A percentile compares a stretch with the other conserved stretches of the same genome.
These are phyloP conservation scores for Allantophomopsis lycopodina DNA, from an alignment of 2,329 filamentous ascomycete genomes.

Conservation along the genomic window DNA sequence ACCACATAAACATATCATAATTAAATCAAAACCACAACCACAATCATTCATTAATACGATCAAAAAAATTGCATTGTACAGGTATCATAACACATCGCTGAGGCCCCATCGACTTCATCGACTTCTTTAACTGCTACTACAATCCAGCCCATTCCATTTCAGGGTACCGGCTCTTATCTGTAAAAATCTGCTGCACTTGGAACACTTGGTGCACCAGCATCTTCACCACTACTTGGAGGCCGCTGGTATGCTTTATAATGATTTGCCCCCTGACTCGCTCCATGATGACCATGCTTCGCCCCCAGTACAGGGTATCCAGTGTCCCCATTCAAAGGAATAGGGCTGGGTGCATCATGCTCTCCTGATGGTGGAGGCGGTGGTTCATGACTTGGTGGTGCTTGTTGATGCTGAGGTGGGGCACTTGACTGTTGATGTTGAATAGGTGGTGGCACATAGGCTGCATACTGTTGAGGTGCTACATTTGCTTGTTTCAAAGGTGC, in stretches of 20 bases:
- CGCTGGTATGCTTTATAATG: conserved; percentile 45
- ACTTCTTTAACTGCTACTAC: too few relatives aligned
- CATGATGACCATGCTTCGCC: conserved; percentile 28
- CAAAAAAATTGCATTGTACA: too few relatives aligned
- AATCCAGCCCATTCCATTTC: too few relatives aligned
- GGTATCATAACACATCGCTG: too few relatives aligned
- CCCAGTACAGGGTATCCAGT: conserved; percentile 11
- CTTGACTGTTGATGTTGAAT: conserved; percentile 7
- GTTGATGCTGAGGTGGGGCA: conserved; percentile 6
- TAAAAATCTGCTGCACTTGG: conserved; percentile 36
- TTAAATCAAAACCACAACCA: too few relatives aligned
- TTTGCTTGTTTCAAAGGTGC: conserved; percentile 4
- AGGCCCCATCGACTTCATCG: too few relatives aligned
- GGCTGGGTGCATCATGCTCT: conserved; percentile 10
- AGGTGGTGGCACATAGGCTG: conserved; percentile 12
- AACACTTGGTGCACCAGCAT: conserved; percentile 27
- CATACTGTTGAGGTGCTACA: conserved; percentile 13
- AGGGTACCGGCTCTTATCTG: conserved; percentile 12
- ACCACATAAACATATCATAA: too few relatives aligned
- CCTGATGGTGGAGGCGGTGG: conserved; percentile 16
- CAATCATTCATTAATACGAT: too few relatives aligned
- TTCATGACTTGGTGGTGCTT: conserved; percentile 9
- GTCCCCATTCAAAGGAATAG: conserved; percentile 5
- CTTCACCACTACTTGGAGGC: conserved; percentile 12
- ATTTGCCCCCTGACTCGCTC: conserved; percentile 32